These are phyloP conservation scores for Eurotiales sp. DNA, from an alignment of 2,329 filamentous ascomycete genomes.

Conservation along the genomic window DNA sequence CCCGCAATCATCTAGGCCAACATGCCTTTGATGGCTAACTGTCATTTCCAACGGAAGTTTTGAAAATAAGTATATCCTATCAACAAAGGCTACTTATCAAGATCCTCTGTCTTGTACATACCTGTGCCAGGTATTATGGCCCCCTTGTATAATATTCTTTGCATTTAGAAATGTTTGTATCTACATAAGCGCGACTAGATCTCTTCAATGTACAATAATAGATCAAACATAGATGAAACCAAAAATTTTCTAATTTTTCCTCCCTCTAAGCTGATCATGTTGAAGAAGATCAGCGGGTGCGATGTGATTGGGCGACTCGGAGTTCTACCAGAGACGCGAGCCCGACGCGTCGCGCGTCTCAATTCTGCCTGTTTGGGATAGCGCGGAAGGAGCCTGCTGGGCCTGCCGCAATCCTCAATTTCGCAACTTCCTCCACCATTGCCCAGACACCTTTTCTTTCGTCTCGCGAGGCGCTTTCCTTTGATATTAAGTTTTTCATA, in stretches of 20 bases:
- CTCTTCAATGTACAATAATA: neutral
- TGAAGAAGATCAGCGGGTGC: too few species aligned
- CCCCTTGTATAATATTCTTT: conserved; percentile 4
- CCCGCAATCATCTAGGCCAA: too few species aligned
- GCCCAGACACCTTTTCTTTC: too few species aligned
- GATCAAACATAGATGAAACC: neutral
- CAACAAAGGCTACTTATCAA: neutral
- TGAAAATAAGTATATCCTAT: too few species aligned
- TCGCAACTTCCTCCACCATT: too few species aligned
- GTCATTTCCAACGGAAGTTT: too few species aligned
- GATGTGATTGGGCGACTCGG: neutral
- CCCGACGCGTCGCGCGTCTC: conserved; percentile 14
- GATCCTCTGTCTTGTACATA: neutral
- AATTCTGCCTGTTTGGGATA: conserved; percentile 14
- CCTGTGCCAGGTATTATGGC: neutral
- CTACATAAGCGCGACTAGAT: neutral
- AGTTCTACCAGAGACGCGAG: conserved; percentile 5
- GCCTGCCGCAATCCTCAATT: neutral
- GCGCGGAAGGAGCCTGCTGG: neutral
- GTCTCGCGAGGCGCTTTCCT: too few species aligned
- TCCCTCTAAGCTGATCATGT: too few species aligned
- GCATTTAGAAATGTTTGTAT: conserved; percentile 7
- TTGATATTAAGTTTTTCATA: neutral
- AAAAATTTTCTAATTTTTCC: neutral
- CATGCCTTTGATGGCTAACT: too few species aligned